phyloP scores from a whole-genome alignment of 192 early-diverging fungal species.

The Paraglomus occultum region DNA sequence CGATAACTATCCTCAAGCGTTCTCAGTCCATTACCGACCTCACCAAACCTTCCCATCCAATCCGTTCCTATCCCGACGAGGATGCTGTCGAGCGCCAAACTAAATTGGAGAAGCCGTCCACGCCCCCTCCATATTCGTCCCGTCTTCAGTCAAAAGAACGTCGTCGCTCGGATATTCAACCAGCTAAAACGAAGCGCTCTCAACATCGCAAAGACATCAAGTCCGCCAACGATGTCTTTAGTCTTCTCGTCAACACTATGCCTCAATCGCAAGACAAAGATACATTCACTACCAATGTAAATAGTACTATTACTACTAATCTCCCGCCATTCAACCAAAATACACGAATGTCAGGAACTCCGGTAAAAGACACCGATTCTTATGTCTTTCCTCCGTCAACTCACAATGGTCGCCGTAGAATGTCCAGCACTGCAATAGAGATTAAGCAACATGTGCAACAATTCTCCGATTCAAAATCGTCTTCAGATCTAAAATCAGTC shows the following conservation, averaged over 20 bases:
- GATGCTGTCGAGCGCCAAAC: neutral
- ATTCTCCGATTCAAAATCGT: neutral
- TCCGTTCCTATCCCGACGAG: neutral
- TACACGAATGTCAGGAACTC: too few species aligned
- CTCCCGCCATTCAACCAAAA: too few species aligned
- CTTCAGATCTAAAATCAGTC: neutral
- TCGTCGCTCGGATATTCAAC: slow-evolving; percentile 11
- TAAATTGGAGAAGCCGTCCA: neutral
- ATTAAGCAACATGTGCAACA: neutral
- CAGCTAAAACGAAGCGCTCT: slow-evolving; percentile 44
- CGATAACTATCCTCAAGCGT: slow-evolving; percentile 13
- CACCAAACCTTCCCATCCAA: slow-evolving; percentile 4
- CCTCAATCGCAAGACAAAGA: too few species aligned
- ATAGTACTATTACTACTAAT: too few species aligned
- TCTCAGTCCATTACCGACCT: slow-evolving; percentile 25
- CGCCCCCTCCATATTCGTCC: neutral
- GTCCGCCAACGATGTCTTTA: slow-evolving; percentile 34
- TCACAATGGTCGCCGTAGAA: neutral
- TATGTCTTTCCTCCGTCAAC: too few species aligned
- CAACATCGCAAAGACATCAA: slow-evolving; percentile 48
- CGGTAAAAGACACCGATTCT: too few species aligned
- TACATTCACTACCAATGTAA: too few species aligned
- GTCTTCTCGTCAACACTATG: too few species aligned
- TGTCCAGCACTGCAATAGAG: slow-evolving; percentile 13
- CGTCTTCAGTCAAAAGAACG: slow-evolving; percentile 2